These are phyloP conservation scores for Blastobotrys persicus DNA, from an alignment of 1,139 yeast species.

Conservation along the genomic window DNA sequence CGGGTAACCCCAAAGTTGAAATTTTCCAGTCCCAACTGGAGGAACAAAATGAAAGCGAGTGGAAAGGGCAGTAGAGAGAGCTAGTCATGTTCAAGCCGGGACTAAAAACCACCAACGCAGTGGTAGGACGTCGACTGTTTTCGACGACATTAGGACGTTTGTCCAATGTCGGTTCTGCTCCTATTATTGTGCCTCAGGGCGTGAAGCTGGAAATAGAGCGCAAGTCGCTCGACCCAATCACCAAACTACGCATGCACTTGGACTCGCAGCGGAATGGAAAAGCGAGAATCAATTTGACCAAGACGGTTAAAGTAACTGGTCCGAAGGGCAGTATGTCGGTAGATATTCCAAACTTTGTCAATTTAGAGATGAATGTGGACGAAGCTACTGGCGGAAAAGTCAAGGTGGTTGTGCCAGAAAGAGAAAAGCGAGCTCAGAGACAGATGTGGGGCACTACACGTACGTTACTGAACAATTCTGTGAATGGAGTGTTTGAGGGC, in stretches of 20 bases:
- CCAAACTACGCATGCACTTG: constrained; percentile 31
- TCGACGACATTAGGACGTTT: constrained; percentile 9
- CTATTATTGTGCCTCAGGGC: constrained; percentile 55
- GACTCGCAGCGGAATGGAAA: constrained; percentile 56
- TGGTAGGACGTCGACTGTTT: constrained; percentile 12
- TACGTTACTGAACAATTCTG: constrained; percentile 69
- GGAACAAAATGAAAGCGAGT: background rate
- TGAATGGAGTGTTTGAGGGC: constrained; percentile 89
- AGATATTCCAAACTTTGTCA: constrained; percentile 71
- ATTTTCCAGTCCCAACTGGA: constrained; percentile 1
- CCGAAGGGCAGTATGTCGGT: constrained; percentile 71
- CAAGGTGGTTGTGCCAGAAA: constrained; percentile 55
- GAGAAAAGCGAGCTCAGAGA: constrained; percentile 62
- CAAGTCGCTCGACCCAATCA: constrained; percentile 50
- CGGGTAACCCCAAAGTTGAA: constrained; percentile 1
- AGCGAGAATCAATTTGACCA: constrained; percentile 55
- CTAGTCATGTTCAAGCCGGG: constrained; percentile 2
- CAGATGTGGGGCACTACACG: constrained; percentile 96
- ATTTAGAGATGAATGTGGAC: constrained; percentile 40
- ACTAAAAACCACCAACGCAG: background rate
- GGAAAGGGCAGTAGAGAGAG: background rate
- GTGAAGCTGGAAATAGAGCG: constrained; percentile 43
- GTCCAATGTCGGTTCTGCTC: constrained; percentile 55
- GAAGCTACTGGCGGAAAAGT: constrained; percentile 34
- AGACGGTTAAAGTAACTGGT: constrained; percentile 66